Base-by-base conservation (phyloP, 768 basidiomycete species). In the Podaxis mareebaensis region DNA sequence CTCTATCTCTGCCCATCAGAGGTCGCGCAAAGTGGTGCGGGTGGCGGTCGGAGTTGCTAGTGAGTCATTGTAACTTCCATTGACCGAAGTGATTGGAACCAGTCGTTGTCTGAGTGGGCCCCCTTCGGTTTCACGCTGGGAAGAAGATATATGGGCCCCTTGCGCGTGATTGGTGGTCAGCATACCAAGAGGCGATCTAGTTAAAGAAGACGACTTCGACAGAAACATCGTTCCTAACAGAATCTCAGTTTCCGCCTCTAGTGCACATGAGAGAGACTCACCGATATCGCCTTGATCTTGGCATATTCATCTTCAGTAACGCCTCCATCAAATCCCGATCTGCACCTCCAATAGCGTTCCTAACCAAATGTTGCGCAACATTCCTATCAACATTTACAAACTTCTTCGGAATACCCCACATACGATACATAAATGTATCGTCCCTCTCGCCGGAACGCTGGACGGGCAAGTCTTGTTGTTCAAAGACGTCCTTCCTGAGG, bases 261-360 rank as follows among this genome's bases (percentile, higher is more conserved):
- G 28, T 36, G 12, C 12, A 33, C 40, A 40, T 12, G 20, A 57
- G 10, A 22, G 59, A 26, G 36, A 65, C 77, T 51, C 46, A 81
- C 83, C 77, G 75, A 65, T 74, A 77, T 58, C 72, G 63, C 64
- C 81, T 71, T 13, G 77, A 70, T 24, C 79, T 67, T 0, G 81
- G 78, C 10, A 74, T 67, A 15, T 69, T 72, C 66, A 82, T 73
- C 53, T 66, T 69, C 56, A 83, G 61, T 58, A 86, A 68, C 1
- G 80, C 76, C 17, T 69, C 71, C 53, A 73, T 74, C 46, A 82
- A 70, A 66, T 83, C 78, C 22, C 67, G 53, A 69, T 84, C 76
- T 4, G 79, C 81, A 1, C 85, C 85, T 6, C 84, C 84, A 0
- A 87, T 73, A 1, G 83, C 83, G 65, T 86, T 87, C 57, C 84